Base-by-base conservation (phyloP, 1,139 yeast genomes). In the Pneumocystis carinii region DNA sequence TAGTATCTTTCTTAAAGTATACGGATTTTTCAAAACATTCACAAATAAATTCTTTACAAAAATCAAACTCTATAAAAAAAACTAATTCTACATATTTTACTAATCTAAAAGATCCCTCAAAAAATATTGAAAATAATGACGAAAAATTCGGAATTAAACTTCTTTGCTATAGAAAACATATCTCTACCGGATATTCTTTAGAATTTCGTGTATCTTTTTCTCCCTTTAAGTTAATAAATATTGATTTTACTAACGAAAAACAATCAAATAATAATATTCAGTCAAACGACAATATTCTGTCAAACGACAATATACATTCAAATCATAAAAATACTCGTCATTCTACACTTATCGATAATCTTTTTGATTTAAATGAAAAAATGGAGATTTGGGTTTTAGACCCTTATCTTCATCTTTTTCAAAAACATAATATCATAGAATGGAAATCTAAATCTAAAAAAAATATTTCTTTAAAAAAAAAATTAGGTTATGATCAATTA, bases 121-220 rank as follows among this genome's bases (percentile, higher is more conserved):
- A 17, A 17, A 41, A 24, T 19, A 42, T 42, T 3, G 24, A 42
- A 19, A 24, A 8, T 14, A 12, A 19, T 3, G 15, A 19, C 14
- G 15, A 12, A 3, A n/a, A 19, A 12, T 2, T 10, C 7, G 55
- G 32, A 15, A 24, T 42, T 5, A 57, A 36, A 10, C n/a, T 61
- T 35, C 24, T 36, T n/a, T 24, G 17, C 7, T 14, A 19, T 24
- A 53, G 63, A 15, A 39, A 27, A 12, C 63, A 61, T 15, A n/a
- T 32, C 1, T 42, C 48, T 24, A 61, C 60, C 2, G 63, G 38
- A 14, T 32, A 61, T 14, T 14, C 60, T 29, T 29, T 24, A 7
- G 63, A 61, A 24, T 57, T 61, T 14, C 61, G 63, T n/a, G 32
- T 61, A 7, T 29, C 35, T 15, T 32, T 61, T 38, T 53, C 8